phyloP scores from a whole-genome alignment of 2,329 filamentous ascomycete genomes.

The Trichophyton mentagrophytes region DNA sequence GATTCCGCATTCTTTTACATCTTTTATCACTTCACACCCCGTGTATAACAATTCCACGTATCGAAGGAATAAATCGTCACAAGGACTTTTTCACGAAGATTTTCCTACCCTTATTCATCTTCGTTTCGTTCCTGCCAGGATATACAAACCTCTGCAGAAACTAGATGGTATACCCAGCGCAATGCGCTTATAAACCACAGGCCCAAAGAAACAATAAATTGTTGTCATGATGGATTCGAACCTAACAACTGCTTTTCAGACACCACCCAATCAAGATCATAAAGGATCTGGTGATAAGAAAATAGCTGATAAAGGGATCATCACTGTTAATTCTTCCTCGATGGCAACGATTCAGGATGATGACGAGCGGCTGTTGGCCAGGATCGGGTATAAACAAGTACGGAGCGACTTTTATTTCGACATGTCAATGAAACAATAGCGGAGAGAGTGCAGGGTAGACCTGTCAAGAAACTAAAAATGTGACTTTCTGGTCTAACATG shows the following conservation, averaged over 20 bases:
- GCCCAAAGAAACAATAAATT: neutral
- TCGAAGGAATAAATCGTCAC: neutral
- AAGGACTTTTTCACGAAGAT: neutral
- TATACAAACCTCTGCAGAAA: neutral
- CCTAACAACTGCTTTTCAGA: slow-evolving; percentile 10
- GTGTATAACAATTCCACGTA: neutral
- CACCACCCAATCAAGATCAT: neutral
- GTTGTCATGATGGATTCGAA: neutral
- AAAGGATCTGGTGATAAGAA: slow-evolving; percentile 4
- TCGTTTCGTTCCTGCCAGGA: neutral
- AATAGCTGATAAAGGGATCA: neutral
- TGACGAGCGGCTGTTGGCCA: slow-evolving; percentile 47
- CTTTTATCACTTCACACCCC: neutral
- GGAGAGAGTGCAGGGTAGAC: neutral
- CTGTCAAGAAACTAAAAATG: neutral
- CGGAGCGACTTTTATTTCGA: slow-evolving; percentile 9
- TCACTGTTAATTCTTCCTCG: slow-evolving; percentile 7
- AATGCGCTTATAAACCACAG: neutral
- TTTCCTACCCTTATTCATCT: neutral
- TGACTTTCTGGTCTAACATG: slow-evolving; percentile 2
- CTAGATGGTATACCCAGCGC: neutral
- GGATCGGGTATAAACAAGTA: slow-evolving; percentile 53
- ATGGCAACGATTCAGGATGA: slow-evolving; percentile 41
- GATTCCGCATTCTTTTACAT: neutral
- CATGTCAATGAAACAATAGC: neutral